Base-by-base conservation (phyloP, 306 rosid genomes). In the Quillaja saponaria region DNA sequence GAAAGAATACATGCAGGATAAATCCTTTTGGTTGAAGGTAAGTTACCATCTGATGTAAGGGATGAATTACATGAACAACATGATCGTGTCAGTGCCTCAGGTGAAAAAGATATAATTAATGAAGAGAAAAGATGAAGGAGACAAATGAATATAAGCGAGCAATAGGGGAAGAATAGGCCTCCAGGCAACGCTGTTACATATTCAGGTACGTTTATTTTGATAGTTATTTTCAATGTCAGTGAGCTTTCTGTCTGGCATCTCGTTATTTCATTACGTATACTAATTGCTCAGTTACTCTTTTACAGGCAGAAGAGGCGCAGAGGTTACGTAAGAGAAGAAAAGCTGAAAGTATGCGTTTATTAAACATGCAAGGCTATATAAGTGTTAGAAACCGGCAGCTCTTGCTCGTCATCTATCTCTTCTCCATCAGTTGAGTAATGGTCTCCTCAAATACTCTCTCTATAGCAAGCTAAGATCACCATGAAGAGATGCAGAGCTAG, bases 281-380 rank as follows among this genome's bases (percentile, higher is more conserved):
- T 25, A n/a, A n/a, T n/a, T 25, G 31, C 4, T 2, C 4, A 4
- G 31, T 45, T 8, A 20, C 34, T 25, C n/a, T 19, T 59, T 25
- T 76, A 63, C 84, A 94, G 99, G 77, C 88, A 39, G 95, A 85
- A 71, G 99, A 94, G 81, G 87, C 81, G 50, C 94, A 83, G 58
- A 85, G 78, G 64, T 64, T 86, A 66, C 99, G 99, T 9, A 87
- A 81, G 76, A 87, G 86, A 84, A 89, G 48, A 81, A 89, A 67
- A 73, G 99, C 84, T 12, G 96, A 94, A 61, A 81, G 51, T 48
- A 39, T 72, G 80, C 95, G 91, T 13, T 34, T 82, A 59, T 21
- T 75, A 58, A 91, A 89, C 64, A 85, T 85, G 90, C 80, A 89
- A 68, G 81, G 77, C n/a, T n/a, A n/a, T n/a, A n/a, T n/a, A n/a